Conservation (phyloP, 2,329 filamentous ascomycete species). For the Setomelanomma holmii region DNA sequence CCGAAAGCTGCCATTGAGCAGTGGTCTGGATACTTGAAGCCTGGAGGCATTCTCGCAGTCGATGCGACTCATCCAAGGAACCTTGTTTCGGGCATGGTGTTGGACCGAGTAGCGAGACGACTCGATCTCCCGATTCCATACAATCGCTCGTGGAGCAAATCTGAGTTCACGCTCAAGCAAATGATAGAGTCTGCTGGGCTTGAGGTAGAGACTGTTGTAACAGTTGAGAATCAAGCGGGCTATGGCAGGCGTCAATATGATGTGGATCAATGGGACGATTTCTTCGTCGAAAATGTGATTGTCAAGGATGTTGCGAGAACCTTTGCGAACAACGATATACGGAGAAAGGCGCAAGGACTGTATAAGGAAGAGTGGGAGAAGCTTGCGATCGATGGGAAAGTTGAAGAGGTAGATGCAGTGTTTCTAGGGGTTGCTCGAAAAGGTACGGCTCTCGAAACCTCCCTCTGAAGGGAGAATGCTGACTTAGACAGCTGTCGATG, state of each 20-base stretch:
- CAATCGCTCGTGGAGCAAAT: slow-evolving; percentile 46
- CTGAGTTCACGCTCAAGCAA: slow-evolving; percentile 37
- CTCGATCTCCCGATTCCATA: slow-evolving; percentile 45
- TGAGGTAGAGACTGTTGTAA: slow-evolving; percentile 37
- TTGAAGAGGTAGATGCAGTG: slow-evolving; percentile 49
- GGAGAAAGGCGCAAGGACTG: slow-evolving; percentile 40
- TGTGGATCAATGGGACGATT: slow-evolving; percentile 40
- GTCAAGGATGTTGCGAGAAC: slow-evolving; percentile 29
- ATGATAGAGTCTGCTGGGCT: slow-evolving; percentile 48
- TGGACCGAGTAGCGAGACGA: slow-evolving; percentile 46
- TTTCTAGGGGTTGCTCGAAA: slow-evolving; percentile 48
- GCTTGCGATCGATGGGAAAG: slow-evolving; percentile 45
- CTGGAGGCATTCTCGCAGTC: slow-evolving; percentile 48
- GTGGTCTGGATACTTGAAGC: slow-evolving; percentile 51
- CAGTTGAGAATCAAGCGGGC: slow-evolving; percentile 44
- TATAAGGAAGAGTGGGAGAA: slow-evolving; percentile 50
- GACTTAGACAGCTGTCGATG: slow-evolving; percentile 27
- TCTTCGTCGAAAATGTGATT: slow-evolving; percentile 46
- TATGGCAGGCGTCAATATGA: slow-evolving; percentile 37
- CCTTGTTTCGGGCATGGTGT: slow-evolving; percentile 45
- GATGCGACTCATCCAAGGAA: slow-evolving; percentile 51
- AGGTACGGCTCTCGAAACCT: slow-evolving; percentile 25
- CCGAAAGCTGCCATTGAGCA: slow-evolving; percentile 46
- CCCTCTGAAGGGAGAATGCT: neutral
- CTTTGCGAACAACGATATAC: slow-evolving; percentile 40